Percentiles rank a stretch among this genome's conserved stretches.
Evolutionary conservation across 208 protist genomes (phyloP).

Genomic region (Novymonas esmeraldas): DNA sequence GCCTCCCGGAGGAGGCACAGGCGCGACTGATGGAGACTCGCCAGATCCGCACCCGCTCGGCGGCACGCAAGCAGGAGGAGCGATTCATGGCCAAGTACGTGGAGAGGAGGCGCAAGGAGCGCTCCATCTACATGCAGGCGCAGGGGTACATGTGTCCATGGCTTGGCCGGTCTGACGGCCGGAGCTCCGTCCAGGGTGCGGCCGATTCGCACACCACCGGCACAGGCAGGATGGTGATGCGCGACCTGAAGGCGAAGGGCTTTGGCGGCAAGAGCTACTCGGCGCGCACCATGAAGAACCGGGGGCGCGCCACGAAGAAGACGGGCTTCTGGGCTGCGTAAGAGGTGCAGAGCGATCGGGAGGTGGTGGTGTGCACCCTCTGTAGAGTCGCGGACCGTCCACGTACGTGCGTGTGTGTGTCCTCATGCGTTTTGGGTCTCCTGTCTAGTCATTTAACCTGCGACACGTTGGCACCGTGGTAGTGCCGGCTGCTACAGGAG

Average conservation of each 20-base stretch:
- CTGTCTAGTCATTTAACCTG: too few species aligned
- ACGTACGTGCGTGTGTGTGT: not conserved
- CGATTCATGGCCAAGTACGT: slow-evolving; percentile 80
- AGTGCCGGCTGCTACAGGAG: too few species aligned
- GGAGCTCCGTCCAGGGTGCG: slow-evolving; percentile 49
- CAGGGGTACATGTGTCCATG: slow-evolving; percentile 92
- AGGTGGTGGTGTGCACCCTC: not conserved
- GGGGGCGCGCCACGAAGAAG: slow-evolving; percentile 81
- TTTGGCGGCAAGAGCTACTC: slow-evolving; percentile 90
- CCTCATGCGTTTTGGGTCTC: too few species aligned
- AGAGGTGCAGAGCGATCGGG: not conserved
- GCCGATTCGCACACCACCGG: slow-evolving; percentile 19
- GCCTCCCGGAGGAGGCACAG: slow-evolving; percentile 45
- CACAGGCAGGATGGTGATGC: slow-evolving; percentile 54
- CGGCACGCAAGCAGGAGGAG: slow-evolving; percentile 40
- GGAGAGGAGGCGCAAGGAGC: slow-evolving; percentile 58
- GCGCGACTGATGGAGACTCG: slow-evolving; percentile 19
- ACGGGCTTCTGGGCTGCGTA: slow-evolving; percentile 86
- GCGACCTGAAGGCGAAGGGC: slow-evolving; percentile 66
- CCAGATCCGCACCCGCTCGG: slow-evolving; percentile 40
- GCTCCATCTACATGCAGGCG: slow-evolving; percentile 83
- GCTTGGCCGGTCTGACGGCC: slow-evolving; percentile 47
- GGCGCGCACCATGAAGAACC: slow-evolving; percentile 68
- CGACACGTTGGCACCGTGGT: too few species aligned
- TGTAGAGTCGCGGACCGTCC: not conserved